Evolutionary conservation across 1,139 yeast species (phyloP).

Genomic region (Casaregolazyma suthepensis): DNA sequence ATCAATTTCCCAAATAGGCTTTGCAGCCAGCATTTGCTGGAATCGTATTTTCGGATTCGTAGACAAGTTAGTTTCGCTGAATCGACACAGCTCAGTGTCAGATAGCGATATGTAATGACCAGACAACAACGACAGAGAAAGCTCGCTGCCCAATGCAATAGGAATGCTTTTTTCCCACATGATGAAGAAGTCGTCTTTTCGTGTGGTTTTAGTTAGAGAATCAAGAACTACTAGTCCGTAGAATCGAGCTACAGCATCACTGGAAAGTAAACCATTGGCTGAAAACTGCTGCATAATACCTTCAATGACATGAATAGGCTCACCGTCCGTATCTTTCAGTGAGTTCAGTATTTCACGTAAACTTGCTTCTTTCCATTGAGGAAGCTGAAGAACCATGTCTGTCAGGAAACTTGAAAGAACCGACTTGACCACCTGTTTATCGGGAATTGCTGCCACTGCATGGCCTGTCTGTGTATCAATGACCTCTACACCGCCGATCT

Average conservation of each 20-base stretch:
- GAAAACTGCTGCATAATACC: constrained; percentile 48
- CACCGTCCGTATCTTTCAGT: constrained; percentile 24
- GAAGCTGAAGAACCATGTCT: constrained; percentile 35
- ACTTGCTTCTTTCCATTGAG: constrained; percentile 35
- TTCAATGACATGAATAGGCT: constrained; percentile 35
- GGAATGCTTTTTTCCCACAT: constrained; percentile 26
- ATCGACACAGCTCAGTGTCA: constrained; percentile 43
- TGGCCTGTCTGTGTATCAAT: constrained; percentile 23
- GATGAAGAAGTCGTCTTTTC: constrained; percentile 14
- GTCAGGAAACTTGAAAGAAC: constrained; percentile 30
- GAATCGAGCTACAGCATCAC: constrained; percentile 42
- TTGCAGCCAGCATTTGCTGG: constrained; percentile 53
- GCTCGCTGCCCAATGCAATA: constrained; percentile 37
- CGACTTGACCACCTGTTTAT: constrained; percentile 34
- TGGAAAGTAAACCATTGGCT: neutral
- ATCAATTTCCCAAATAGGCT: constrained; percentile 60
- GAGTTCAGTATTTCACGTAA: constrained; percentile 22
- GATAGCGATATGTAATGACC: constrained; percentile 52
- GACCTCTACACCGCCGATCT: constrained; percentile 52
- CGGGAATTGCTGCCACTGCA: constrained; percentile 33
- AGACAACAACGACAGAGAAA: constrained; percentile 45
- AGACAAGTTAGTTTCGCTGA: constrained; percentile 47
- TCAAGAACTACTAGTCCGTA: constrained; percentile 52
- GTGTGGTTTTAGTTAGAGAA: constrained; percentile 25
- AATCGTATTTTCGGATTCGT: constrained; percentile 50